Percentiles rank a stretch among this genome's conserved stretches.
phyloP scores from a whole-genome alignment of 805 yeast species.

The Zygosaccharomyces bisporus region DNA sequence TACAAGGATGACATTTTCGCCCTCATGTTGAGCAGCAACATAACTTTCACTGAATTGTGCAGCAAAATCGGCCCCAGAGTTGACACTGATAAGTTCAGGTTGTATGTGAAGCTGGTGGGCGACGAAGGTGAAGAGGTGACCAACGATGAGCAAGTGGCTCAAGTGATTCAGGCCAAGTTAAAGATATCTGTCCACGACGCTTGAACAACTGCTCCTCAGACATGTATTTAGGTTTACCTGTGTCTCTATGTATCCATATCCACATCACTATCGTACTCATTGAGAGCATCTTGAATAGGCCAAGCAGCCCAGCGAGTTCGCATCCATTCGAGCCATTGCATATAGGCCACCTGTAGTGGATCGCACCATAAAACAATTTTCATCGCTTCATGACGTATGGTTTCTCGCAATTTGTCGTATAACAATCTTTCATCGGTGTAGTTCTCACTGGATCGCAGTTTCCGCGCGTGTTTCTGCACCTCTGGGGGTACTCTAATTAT shows the following conservation, averaged over 20 bases:
- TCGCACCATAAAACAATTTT: slow-evolving; percentile 33
- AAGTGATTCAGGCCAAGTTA: slow-evolving; percentile 36
- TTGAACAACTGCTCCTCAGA: slow-evolving; percentile 13
- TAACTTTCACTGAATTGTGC: slow-evolving; percentile 47
- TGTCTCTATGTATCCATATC: slow-evolving; percentile 8
- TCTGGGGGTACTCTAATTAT: slow-evolving; percentile 6
- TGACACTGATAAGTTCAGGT: slow-evolving; percentile 37
- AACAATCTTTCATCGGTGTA: slow-evolving; percentile 14
- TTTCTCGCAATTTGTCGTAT: slow-evolving; percentile 26
- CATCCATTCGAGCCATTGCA: slow-evolving; percentile 35
- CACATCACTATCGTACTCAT: slow-evolving; percentile 7
- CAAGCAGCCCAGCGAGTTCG: slow-evolving; percentile 8
- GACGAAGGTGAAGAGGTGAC: slow-evolving; percentile 35
- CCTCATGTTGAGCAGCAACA: slow-evolving; percentile 48
- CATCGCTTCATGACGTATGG: slow-evolving; percentile 26
- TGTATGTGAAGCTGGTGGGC: slow-evolving; percentile 35
- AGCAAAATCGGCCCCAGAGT: slow-evolving; percentile 51
- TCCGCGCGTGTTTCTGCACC: slow-evolving; percentile 3
- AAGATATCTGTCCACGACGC: slow-evolving; percentile 39
- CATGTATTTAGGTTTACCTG: slow-evolving; percentile 1
- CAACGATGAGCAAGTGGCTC: slow-evolving; percentile 34
- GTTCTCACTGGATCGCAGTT: neutral
- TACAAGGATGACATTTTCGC: slow-evolving; percentile 82
- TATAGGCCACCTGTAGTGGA: slow-evolving; percentile 19
- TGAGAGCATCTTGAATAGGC: slow-evolving; percentile 2